Percentiles rank a stretch among this genome's conserved stretches.
These are phyloP conservation scores for Boletus insuetus DNA, from an alignment of 768 basidiomycete genomes.

Conservation along the genomic window DNA sequence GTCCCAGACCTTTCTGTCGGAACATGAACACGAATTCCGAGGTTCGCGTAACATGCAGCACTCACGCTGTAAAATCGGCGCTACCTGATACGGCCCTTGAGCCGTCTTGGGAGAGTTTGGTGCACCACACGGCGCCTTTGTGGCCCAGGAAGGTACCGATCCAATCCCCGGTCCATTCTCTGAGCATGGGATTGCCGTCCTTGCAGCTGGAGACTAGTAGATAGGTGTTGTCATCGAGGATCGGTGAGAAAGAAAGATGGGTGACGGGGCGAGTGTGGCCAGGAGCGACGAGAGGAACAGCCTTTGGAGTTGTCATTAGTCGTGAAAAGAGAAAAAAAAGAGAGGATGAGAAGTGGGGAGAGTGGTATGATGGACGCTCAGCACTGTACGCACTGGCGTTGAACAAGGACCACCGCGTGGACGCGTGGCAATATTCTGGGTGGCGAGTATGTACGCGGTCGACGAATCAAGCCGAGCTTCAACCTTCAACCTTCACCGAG, in stretches of 20 bases:
- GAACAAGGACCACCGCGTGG: slow-evolving; percentile 3
- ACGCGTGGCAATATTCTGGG: slow-evolving; percentile 15
- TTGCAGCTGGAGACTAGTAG: slow-evolving; percentile 96
- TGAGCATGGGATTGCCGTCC: slow-evolving; percentile 96
- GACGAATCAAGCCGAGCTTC: too few species aligned
- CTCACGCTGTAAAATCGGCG: slow-evolving; percentile 95
- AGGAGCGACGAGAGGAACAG: slow-evolving; percentile 78
- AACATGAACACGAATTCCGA: slow-evolving; percentile 1
- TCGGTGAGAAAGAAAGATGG: slow-evolving; percentile 87
- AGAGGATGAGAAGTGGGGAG: background rate
- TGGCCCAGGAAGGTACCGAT: slow-evolving; percentile 89
- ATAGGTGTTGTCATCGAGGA: slow-evolving; percentile 82
- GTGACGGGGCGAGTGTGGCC: slow-evolving; percentile 88
- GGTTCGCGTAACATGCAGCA: background rate
- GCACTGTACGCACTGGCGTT: slow-evolving; percentile 32
- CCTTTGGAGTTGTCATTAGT: slow-evolving; percentile 64
- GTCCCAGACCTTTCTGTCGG: slow-evolving; percentile 89
- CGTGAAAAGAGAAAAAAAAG: slow-evolving; percentile 19
- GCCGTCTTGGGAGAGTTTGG: slow-evolving; percentile 84
- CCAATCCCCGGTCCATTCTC: slow-evolving; percentile 99
- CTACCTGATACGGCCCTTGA: slow-evolving; percentile 88
- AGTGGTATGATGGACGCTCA: slow-evolving; percentile 41
- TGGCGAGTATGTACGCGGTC: background rate
- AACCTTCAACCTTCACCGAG: too few species aligned
- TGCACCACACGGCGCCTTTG: slow-evolving; percentile 97